These are phyloP conservation scores for Monascus purpureus DNA, from an alignment of 495 filamentous ascomycete genomes.

Conservation along the genomic window DNA sequence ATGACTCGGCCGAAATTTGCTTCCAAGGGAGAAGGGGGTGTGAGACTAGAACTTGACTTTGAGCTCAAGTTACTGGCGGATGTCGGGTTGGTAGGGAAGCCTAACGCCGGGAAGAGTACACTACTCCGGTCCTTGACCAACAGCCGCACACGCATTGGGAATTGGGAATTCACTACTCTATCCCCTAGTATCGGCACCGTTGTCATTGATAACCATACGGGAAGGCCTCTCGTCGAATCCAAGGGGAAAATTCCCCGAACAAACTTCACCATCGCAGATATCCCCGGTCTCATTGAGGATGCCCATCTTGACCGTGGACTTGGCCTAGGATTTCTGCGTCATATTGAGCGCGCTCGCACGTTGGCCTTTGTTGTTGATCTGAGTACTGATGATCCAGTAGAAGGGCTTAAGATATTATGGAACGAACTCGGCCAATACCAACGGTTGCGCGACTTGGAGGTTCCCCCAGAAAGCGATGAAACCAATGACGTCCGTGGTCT, in stretches of 20 bases:
- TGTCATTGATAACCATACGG: constrained; percentile 68
- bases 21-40: constrained; percentile 67
- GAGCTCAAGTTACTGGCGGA: constrained; percentile 93
- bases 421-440: constrained; percentile 80
- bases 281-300: constrained; percentile 79
- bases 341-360: constrained; percentile 85
- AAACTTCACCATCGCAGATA: constrained; percentile 87
- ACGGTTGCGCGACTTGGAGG: constrained; percentile 47
- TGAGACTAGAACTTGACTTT: constrained; percentile 66
- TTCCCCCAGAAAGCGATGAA: constrained; percentile 33
- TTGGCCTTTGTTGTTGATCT: constrained; percentile 91
- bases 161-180: constrained; percentile 95
- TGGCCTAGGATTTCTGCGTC: constrained; percentile 81
- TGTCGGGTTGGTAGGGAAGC: constrained; percentile 84
- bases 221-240: constrained; percentile 41
- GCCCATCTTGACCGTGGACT: constrained; percentile 88
- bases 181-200: constrained; percentile 92
- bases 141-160: constrained; percentile 74
- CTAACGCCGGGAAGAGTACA: constrained; percentile 94
- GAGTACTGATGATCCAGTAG: constrained; percentile 60
- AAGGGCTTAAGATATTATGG: constrained; percentile 71
- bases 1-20: constrained; percentile 69
- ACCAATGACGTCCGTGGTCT: constrained; percentile 16
- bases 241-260: constrained; percentile 36
- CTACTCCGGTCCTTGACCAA: constrained; percentile 74